phyloP scores from a whole-genome alignment of 1,284 basidiomycete species.

The Lignosus rhinocerotis region DNA sequence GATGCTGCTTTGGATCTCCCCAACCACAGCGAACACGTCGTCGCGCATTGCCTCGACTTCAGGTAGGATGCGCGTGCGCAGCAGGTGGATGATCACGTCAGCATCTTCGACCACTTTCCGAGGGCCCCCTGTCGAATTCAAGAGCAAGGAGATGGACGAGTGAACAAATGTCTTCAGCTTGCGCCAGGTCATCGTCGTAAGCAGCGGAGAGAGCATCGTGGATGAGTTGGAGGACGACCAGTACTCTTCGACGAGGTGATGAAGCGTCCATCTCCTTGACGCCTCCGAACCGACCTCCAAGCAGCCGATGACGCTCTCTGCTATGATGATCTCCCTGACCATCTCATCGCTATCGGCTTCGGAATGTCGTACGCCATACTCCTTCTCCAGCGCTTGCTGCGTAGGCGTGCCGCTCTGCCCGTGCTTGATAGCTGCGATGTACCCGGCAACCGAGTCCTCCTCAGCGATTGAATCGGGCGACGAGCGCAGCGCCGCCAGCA shows the following conservation, averaged over 20 bases:
- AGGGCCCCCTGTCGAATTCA: conserved; percentile 19
- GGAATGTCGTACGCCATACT: conserved; percentile 36
- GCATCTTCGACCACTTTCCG: conserved; percentile 26
- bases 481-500: conserved; percentile 41
- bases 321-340: conserved; percentile 30
- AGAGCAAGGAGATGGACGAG: conserved; percentile 39
- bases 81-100: conserved; percentile 40
- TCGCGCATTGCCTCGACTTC: conserved; percentile 42
- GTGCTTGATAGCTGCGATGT: conserved; percentile 30
- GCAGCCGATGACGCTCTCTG: conserved; percentile 39
- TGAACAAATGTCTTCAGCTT: conserved; percentile 42
- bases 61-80: conserved; percentile 50
- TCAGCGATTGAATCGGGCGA: conserved; percentile 25
- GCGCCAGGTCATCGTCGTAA: conserved; percentile 37
- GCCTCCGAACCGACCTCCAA: conserved; percentile 36
- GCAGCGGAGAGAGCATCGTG: conserved; percentile 30
- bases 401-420: conserved; percentile 36
- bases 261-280: conserved; percentile 35
- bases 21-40: conserved; percentile 24
- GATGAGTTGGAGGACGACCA: conserved; percentile 44
- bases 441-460: conserved; percentile 30
- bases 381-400: conserved; percentile 35
- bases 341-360: conserved; percentile 32
- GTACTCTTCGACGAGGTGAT: conserved; percentile 41
- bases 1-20: conserved; percentile 27